Evolutionary conservation across 306 rosid genomes (phyloP).

Genomic region (Cicer yamashitae): DNA sequence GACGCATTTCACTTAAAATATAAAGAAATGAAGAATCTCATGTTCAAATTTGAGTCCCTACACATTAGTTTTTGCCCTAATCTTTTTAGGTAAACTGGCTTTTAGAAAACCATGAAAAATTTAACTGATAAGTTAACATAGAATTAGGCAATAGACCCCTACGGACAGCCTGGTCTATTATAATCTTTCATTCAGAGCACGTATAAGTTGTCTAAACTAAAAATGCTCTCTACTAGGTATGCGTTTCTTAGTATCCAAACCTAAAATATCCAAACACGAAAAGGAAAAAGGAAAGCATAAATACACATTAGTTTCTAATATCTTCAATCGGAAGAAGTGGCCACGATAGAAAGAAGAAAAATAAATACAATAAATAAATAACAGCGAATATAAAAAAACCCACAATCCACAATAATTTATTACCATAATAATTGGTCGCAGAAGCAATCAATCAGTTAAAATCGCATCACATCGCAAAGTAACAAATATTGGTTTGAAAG

Average conservation of each 20-base stretch:
- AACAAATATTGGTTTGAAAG: constrained; percentile 45
- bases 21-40: too few species aligned
- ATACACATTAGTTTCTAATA: not conserved
- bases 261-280: not conserved
- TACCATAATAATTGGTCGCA: constrained; percentile 47
- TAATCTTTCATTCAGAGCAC: too few species aligned
- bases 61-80: too few species aligned
- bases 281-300: constrained; percentile 4
- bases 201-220: too few species aligned
- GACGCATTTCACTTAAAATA: too few species aligned
- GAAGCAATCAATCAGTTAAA: constrained; percentile 39
- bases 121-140: too few species aligned
- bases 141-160: too few species aligned
- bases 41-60: too few species aligned
- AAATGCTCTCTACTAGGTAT: not conserved
- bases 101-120: too few species aligned
- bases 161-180: too few species aligned
- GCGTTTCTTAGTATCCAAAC: not conserved
- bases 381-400: not conserved
- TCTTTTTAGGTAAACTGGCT: too few species aligned
- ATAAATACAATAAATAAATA: not conserved
- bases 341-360: not conserved
- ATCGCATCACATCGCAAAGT: constrained; percentile 38
- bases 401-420: constrained; percentile 55
- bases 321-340: constrained; percentile 19